Percentiles rank a stretch among this genome's conserved stretches.
These are phyloP conservation scores for Gymnopus androsaceus DNA, from an alignment of 1,284 basidiomycete genomes.

Conservation along the genomic window DNA sequence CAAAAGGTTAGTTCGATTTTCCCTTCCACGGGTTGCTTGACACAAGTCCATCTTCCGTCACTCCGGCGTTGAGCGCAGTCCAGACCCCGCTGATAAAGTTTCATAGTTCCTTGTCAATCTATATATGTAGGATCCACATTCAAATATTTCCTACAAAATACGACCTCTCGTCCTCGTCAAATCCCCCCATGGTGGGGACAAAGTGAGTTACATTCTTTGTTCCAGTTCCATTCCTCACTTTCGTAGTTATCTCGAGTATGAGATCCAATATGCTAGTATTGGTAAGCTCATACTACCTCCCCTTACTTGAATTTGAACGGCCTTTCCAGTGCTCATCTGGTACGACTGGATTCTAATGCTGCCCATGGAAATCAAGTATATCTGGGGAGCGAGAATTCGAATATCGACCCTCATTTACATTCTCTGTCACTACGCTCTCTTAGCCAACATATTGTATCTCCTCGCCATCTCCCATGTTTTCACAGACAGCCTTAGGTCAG, in stretches of 20 bases:
- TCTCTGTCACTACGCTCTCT: conserved; percentile 37
- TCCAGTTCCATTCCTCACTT: neutral
- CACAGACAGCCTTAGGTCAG: conserved; percentile 21
- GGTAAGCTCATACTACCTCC: conserved; percentile 21
- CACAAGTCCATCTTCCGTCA: too few relatives aligned
- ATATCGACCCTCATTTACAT: conserved; percentile 37
- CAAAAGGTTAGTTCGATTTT: too few relatives aligned
- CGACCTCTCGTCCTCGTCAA: too few relatives aligned
- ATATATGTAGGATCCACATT: too few relatives aligned
- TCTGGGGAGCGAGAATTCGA: conserved; percentile 34
- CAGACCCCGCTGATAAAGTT: too few relatives aligned
- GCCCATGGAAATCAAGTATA: conserved; percentile 31
- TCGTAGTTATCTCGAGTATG: conserved; percentile 27
- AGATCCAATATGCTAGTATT: conserved; percentile 34
- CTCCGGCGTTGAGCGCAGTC: too few relatives aligned
- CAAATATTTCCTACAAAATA: too few relatives aligned
- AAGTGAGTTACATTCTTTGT: neutral
- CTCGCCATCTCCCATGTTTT: conserved; percentile 31
- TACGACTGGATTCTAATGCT: conserved; percentile 40
- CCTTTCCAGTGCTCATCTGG: conserved; percentile 28
- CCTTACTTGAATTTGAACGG: too few relatives aligned
- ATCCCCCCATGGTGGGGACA: neutral
- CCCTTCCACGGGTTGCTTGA: too few relatives aligned
- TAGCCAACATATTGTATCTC: conserved; percentile 37
- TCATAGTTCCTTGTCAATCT: too few relatives aligned